Conservation (phyloP, 176 grass and related monocot genomes). For the Aegilops bicornis region DNA sequence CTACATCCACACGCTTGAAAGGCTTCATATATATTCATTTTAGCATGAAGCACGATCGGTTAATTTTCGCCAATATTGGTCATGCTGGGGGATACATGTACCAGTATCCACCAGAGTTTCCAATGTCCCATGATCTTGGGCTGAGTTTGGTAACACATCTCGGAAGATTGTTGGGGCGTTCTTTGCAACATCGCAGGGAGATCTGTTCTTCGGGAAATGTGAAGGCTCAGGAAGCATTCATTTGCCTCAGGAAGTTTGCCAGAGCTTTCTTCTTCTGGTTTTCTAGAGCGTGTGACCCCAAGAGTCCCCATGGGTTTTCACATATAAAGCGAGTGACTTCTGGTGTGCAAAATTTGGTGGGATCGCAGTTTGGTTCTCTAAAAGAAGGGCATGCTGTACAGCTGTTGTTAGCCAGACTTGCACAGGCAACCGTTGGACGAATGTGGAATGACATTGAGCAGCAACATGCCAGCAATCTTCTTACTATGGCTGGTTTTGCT, state of each 20-base stretch:
- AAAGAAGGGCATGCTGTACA: slow-evolving; percentile 56
- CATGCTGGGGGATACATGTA: slow-evolving; percentile 43
- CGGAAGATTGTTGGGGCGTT: slow-evolving; percentile 54
- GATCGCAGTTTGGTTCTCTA: slow-evolving; percentile 50
- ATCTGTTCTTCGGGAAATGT: slow-evolving; percentile 61
- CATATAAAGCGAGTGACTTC: slow-evolving; percentile 50
- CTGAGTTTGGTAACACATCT: slow-evolving; percentile 56
- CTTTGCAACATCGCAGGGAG: slow-evolving; percentile 47
- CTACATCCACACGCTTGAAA: slow-evolving; percentile 29
- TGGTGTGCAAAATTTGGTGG: slow-evolving; percentile 53
- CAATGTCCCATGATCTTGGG: slow-evolving; percentile 60
- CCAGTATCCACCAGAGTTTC: slow-evolving; percentile 54
- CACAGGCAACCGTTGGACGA: slow-evolving; percentile 47
- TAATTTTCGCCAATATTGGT: slow-evolving; percentile 53
- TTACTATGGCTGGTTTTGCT: slow-evolving; percentile 64
- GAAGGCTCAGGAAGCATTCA: slow-evolving; percentile 60
- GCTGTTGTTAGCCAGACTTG: slow-evolving; percentile 55
- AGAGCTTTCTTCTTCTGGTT: slow-evolving; percentile 67
- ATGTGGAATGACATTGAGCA: slow-evolving; percentile 58
- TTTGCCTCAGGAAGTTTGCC: slow-evolving; percentile 66
- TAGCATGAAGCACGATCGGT: slow-evolving; percentile 58
- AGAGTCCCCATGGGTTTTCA: slow-evolving; percentile 46
- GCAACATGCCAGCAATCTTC: slow-evolving; percentile 47
- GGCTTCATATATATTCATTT: slow-evolving; percentile 10
- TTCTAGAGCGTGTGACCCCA: slow-evolving; percentile 53